Evolutionary conservation across 352 stramenopile species (phyloP).

Genomic region (Phytophthora pini): DNA sequence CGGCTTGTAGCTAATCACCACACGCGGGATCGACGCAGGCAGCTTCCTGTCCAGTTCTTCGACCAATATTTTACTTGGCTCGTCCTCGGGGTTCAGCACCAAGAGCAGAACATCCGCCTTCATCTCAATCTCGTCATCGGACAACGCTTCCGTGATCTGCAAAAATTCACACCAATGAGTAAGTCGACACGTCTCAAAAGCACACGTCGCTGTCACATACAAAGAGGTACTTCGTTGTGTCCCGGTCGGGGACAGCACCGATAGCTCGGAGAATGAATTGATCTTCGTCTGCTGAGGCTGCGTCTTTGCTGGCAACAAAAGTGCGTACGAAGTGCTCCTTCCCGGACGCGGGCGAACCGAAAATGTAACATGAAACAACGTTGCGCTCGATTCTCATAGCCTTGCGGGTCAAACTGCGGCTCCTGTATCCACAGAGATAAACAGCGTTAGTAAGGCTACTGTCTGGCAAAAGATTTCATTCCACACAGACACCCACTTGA

Average conservation of each 20-base stretch:
- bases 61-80: slow-evolving; percentile 47
- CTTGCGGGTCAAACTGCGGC: slow-evolving; percentile 63
- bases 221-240: slow-evolving; percentile 70
- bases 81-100: slow-evolving; percentile 65
- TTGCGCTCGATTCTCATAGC: slow-evolving; percentile 68
- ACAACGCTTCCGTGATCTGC: slow-evolving; percentile 72
- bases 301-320: slow-evolving; percentile 56
- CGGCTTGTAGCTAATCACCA: slow-evolving; percentile 65
- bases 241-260: slow-evolving; percentile 59
- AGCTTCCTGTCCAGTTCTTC: slow-evolving; percentile 68
- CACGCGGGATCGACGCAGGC: slow-evolving; percentile 55
- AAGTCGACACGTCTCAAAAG: slow-evolving; percentile 1
- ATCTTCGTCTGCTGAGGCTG: slow-evolving; percentile 31
- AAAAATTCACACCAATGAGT: slow-evolving; percentile 9
- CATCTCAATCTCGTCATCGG: slow-evolving; percentile 69
- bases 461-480: too few relatives aligned
- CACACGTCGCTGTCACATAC: slow-evolving; percentile 33
- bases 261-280: slow-evolving; percentile 58
- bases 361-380: slow-evolving; percentile 77
- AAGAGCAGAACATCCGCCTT: slow-evolving; percentile 78
- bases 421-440: slow-evolving; percentile 34
- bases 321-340: slow-evolving; percentile 65
- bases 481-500: slow-evolving; percentile 46
- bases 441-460: neutral
- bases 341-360: slow-evolving; percentile 45